These are phyloP conservation scores for Prosopis cineraria DNA, from an alignment of 306 rosid species.

Conservation along the genomic window DNA sequence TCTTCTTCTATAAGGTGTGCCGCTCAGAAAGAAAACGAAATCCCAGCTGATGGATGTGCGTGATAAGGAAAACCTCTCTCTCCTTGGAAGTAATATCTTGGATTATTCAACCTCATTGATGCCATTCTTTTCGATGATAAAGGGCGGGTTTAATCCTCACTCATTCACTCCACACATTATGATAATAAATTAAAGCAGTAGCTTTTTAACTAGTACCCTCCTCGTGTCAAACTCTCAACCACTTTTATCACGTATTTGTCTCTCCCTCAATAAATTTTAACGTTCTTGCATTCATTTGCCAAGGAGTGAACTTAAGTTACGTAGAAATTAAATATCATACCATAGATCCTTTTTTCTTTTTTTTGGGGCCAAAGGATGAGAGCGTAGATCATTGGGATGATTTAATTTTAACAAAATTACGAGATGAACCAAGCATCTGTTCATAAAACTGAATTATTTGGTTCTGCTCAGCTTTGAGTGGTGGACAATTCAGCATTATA, in stretches of 20 bases:
- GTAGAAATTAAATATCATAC: too few relatives aligned
- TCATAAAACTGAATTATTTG: neutral
- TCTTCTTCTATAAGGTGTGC: neutral
- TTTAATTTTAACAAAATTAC: too few relatives aligned
- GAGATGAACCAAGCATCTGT: neutral
- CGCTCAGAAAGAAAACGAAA: neutral
- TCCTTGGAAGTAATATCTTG: neutral
- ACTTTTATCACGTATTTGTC: neutral
- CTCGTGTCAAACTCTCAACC: neutral
- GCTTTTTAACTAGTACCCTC: too few relatives aligned
- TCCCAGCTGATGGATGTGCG: neutral
- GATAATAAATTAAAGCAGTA: too few relatives aligned
- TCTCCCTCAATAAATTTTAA: neutral
- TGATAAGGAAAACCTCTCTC: neutral
- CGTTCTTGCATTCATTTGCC: neutral
- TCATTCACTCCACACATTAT: too few relatives aligned
- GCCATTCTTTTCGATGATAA: constrained; percentile 15
- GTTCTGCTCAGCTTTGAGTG: neutral
- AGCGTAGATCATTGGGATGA: too few relatives aligned
- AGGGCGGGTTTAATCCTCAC: too few relatives aligned
- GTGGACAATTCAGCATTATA: neutral
- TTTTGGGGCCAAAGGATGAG: too few relatives aligned
- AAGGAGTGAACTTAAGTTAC: neutral
- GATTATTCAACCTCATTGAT: constrained; percentile 11
- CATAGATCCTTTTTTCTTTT: too few relatives aligned